phyloP scores from a whole-genome alignment of 352 stramenopile species.

The Pythium folliculosum region DNA sequence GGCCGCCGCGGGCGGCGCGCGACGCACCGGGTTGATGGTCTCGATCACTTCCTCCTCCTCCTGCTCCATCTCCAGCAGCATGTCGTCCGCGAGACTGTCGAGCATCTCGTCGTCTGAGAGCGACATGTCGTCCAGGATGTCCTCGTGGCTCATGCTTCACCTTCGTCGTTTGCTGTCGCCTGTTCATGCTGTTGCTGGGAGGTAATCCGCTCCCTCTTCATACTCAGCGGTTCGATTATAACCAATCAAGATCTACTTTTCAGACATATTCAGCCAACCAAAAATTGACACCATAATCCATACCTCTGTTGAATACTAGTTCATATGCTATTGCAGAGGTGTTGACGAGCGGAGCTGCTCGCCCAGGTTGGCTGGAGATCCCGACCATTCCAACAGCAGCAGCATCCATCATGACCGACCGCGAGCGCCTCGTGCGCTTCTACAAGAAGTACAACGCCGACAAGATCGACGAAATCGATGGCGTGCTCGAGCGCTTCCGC shows the following conservation, averaged over 20 bases:
- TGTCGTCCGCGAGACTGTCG: constrained; percentile 77
- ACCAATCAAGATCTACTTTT: neutral
- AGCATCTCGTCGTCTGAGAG: constrained; percentile 88
- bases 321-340: neutral
- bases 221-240: neutral
- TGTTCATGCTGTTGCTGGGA: neutral
- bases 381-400: neutral
- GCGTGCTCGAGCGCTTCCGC: constrained; percentile 79
- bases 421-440: constrained; percentile 75
- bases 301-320: neutral
- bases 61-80: constrained; percentile 69
- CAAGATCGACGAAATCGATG: constrained; percentile 84
- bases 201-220: neutral
- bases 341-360: constrained; percentile 5
- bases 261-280: neutral
- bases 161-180: neutral
- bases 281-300: too few relatives aligned
- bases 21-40: constrained; percentile 30
- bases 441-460: constrained; percentile 86
- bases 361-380: constrained; percentile 17
- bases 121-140: constrained; percentile 83
- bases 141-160: constrained; percentile 55
- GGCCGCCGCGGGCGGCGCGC: neutral
- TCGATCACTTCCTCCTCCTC: constrained; percentile 26
- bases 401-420: constrained; percentile 46